A percentile compares a stretch with the other conserved stretches of the same genome.
These are phyloP conservation scores for Rhipidocladum racemiflorum DNA, from an alignment of 176 grass and related monocot species.

Conservation along the genomic window DNA sequence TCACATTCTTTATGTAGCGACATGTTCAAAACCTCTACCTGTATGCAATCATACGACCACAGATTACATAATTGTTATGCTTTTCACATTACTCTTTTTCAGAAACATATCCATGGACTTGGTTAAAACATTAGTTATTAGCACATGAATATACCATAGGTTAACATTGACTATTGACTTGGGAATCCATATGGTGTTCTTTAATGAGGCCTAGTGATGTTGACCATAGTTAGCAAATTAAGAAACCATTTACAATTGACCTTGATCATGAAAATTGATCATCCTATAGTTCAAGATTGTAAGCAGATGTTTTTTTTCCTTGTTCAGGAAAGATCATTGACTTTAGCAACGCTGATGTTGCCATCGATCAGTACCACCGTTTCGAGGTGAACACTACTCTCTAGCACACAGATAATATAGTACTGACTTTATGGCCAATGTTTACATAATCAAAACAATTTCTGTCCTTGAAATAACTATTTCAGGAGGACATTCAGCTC, in stretches of 20 bases:
- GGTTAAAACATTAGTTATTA: not conserved
- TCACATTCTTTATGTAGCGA: too few species aligned
- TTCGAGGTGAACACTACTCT: conserved; percentile 39
- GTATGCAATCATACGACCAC: too few species aligned
- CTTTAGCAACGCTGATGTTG: conserved; percentile 76
- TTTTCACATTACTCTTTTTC: not conserved
- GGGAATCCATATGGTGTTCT: not conserved
- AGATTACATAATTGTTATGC: not conserved
- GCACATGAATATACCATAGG: not conserved
- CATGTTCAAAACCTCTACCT: too few species aligned
- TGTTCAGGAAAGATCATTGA: conserved; percentile 64
- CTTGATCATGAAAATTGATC: not conserved
- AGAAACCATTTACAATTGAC: not conserved
- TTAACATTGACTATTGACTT: not conserved
- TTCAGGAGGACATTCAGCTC: conserved; percentile 67
- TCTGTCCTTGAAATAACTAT: not conserved
- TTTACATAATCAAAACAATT: not conserved
- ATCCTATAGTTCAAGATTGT: not conserved
- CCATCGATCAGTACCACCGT: conserved; percentile 70
- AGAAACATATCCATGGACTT: not conserved
- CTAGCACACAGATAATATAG: not conserved
- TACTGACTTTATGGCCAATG: not conserved
- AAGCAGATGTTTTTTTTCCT: not conserved
- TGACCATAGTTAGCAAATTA: not conserved
- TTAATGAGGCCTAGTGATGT: not conserved